Base-by-base conservation (phyloP, 306 rosid genomes). In the Biancaea sappan region DNA sequence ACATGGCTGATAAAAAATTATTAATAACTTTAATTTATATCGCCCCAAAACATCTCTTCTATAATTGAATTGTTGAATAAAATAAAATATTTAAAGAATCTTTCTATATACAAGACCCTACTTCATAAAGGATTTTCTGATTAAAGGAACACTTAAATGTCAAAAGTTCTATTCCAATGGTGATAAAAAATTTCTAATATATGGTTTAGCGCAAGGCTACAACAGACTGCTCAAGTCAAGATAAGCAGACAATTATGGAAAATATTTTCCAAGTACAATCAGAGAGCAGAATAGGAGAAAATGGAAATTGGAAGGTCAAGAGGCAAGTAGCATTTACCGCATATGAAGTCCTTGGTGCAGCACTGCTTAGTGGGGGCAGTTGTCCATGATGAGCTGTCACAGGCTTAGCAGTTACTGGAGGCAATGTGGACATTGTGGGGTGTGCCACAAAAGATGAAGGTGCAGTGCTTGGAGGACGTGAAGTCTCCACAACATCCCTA, bases 381-480 rank as follows among this genome's bases (percentile, higher is more conserved):
- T 83, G 92, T 69, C 86, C 82, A 76, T 76, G 73, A 79, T 76
- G 80, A 38, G 92, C 81, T 22, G 84, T 69, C 60, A 79, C 81
- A 65, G 91, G 91, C 80, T 83, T 92, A 18, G 83, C 74, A 77
- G 96, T 71, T 76, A 69, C 86, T 25, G 93, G 84, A 77, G 93
- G 95, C 77, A 87, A 56, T 28, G 88, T 71, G 32, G 93, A 74
- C 43, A 79, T 29, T 5, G 85, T 44, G 38, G 95, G 51, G 29
- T 80, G 88, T 37, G 95, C 25, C 74, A 81, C 69, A 68, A 83
- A 88, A 79, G 88, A 70, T 75, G 85, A 73, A 62, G 83, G 59
- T 60, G 88, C 65, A 69, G 80, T 26, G 74, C 75, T 72, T 22
- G 79, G 77, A 79, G 92, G 90, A 77, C 95, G 82, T 40, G 96